Conservation (phyloP, 2,329 filamentous ascomycete species). For the Teratosphaeria zuluensis region DNA sequence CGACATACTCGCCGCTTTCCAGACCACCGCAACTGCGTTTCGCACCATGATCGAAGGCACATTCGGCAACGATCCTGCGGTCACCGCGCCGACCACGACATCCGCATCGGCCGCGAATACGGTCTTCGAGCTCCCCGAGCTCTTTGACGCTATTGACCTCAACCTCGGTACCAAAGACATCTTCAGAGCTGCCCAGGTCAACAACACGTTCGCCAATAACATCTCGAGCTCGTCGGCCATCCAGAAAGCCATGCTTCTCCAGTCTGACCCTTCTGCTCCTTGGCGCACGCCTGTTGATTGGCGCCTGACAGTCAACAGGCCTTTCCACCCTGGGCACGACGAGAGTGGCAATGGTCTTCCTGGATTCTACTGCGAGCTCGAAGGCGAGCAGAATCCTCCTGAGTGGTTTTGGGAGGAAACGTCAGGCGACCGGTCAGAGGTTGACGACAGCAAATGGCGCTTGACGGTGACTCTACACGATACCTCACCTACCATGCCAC, state of each 20-base stretch:
- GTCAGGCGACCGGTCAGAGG: too few species aligned
- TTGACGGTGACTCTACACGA: too few species aligned
- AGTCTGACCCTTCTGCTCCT: neutral
- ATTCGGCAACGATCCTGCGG: neutral
- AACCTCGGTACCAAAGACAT: neutral
- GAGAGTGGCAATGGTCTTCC: too few species aligned
- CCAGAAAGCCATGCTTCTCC: neutral
- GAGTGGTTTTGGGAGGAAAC: too few species aligned
- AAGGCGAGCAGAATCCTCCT: too few species aligned
- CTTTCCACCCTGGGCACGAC: too few species aligned
- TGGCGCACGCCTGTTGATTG: neutral
- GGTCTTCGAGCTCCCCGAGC: neutral
- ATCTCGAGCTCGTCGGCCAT: neutral
- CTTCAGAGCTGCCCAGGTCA: too few species aligned
- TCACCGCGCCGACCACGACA: neutral
- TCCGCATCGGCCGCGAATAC: neutral
- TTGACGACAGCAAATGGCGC: too few species aligned
- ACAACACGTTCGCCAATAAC: too few species aligned
- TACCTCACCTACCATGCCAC: too few species aligned
- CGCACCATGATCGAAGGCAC: neutral
- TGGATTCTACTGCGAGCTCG: too few species aligned
- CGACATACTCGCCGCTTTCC: too few species aligned
- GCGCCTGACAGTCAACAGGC: neutral
- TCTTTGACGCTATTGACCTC: neutral
- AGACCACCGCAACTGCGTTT: neutral